A percentile compares a stretch with the other conserved stretches of the same genome.
These are phyloP conservation scores for Diaporthe vaccinii DNA, from an alignment of 2,329 filamentous ascomycete species.

Conservation along the genomic window DNA sequence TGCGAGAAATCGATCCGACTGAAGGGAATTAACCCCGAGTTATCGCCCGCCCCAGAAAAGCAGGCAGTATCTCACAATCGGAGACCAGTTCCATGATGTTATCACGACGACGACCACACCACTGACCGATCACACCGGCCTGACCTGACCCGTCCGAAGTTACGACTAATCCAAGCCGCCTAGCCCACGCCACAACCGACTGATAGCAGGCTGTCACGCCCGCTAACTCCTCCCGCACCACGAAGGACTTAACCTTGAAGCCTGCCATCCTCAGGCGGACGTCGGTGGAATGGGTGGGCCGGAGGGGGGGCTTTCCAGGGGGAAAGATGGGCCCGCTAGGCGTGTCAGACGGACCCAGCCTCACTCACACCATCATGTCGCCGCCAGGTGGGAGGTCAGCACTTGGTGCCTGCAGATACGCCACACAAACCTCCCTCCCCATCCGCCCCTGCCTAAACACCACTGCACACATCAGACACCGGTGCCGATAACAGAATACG, in stretches of 20 bases:
- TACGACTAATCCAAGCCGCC: constrained; percentile 18
- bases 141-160: constrained; percentile 16
- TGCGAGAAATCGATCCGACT: not conserved
- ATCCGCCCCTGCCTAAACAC: constrained; percentile 11
- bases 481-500: not conserved
- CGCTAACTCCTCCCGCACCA: constrained; percentile 14
- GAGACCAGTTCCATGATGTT: not conserved
- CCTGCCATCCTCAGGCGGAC: not conserved
- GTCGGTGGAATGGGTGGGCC: not conserved
- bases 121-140: constrained; percentile 16
- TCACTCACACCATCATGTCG: constrained; percentile 14
- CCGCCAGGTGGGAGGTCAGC: constrained; percentile 18
- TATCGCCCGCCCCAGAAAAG: not conserved
- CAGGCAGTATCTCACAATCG: not conserved
- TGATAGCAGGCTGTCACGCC: not conserved
- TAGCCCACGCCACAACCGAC: constrained; percentile 24
- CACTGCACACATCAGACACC: constrained; percentile 5
- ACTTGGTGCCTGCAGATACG: constrained; percentile 29
- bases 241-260: constrained; percentile 12
- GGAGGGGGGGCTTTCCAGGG: not conserved
- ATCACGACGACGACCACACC: not conserved
- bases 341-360: constrained; percentile 23
- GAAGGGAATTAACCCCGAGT: not conserved
- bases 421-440: not conserved
- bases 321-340: not conserved